These are phyloP conservation scores for Lunasporangiospora selenospora DNA, from an alignment of 192 early-diverging fungal genomes.

Conservation along the genomic window DNA sequence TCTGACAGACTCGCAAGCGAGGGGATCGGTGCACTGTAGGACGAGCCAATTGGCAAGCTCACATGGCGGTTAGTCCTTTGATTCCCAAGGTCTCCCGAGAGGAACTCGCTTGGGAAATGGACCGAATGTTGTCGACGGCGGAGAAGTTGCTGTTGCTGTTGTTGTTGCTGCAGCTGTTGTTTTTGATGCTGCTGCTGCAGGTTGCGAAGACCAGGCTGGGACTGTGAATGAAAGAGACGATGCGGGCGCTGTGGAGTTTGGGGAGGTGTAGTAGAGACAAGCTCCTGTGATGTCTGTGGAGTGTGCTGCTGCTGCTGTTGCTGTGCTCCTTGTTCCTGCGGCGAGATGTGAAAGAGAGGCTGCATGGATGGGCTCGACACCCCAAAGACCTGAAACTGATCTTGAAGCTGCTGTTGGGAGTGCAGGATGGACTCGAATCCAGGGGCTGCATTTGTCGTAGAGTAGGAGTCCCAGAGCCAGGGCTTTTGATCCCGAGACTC, in stretches of 20 bases:
- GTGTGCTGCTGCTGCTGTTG: conserved; percentile 15
- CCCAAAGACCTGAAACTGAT: not conserved
- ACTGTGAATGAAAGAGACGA: conserved; percentile 40
- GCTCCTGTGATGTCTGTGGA: not conserved
- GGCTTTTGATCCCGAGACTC: not conserved
- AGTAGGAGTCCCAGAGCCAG: conserved; percentile 18
- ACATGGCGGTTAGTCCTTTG: conserved; percentile 29
- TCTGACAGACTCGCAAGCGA: conserved; percentile 41
- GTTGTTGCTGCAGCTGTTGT: conserved; percentile 31
- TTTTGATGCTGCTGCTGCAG: conserved; percentile 42
- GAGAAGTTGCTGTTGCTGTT: conserved; percentile 25
- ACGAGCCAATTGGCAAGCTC: conserved; percentile 27
- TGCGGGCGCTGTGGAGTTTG: conserved; percentile 26
- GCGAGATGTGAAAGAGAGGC: not conserved
- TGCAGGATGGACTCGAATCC: conserved; percentile 17
- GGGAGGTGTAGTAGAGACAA: conserved; percentile 16
- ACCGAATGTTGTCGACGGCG: conserved; percentile 46
- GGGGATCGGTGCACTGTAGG: conserved; percentile 41
- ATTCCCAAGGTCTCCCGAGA: conserved; percentile 26
- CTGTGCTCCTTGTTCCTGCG: conserved; percentile 19
- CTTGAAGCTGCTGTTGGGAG: not conserved
- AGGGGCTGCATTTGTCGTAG: conserved; percentile 20
- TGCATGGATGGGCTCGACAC: not conserved
- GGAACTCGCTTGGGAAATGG: conserved; percentile 36
- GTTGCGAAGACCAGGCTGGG: conserved; percentile 31